Base-by-base conservation (phyloP, 805 yeast species). In the Candida maesae region DNA sequence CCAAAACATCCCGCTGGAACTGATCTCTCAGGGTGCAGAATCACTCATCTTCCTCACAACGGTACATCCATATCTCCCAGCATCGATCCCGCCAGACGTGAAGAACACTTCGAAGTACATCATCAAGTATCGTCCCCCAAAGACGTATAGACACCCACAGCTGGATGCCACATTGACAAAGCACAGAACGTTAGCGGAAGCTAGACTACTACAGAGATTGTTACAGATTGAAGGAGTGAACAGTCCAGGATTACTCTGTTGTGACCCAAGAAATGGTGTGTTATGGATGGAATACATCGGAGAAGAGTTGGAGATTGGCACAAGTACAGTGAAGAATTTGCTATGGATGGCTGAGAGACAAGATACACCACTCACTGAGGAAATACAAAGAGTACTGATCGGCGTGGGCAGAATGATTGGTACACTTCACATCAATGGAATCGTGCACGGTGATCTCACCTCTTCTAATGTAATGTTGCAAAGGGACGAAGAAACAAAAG, bases 401-500 rank as follows among this genome's bases (percentile, higher is more conserved):
- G 56, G 59, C 13, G 90, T 88, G 1, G 95, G 97, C 1, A 49
- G 61, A 33, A 73, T 78, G 43, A 73, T 90, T 32, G 95, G 84
- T 0, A 62, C 71, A 31, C 63, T 93, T 52, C 99, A 93, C 62
- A 56, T 72, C 49, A 70, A 77, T 47, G 95, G 87, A 49, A 76
- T 86, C 58, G 79, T 88, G 19, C 99, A 93, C 62, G 99, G 99
- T 1, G 99, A 93, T 59, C 68, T 93, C 51, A 93, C 99, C 0
- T 79, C 91, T 17, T 90, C 98, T 0, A 93, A 93, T 55, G 77
- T 89, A 19, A 73, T 93, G 33, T 56, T 90, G 13, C 33, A 23
- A 19, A 44, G 18, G 18, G 18, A 37, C 39, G 4, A 33, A n/a
- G n/a, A n/a, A 6, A 36, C 28, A 2, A 44, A 30, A 3, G 30